Evolutionary conservation across 805 yeast genomes (phyloP), one percentile per base, ranked within the genome.

Genomic region (Saturnispora mendoncae): DNA sequence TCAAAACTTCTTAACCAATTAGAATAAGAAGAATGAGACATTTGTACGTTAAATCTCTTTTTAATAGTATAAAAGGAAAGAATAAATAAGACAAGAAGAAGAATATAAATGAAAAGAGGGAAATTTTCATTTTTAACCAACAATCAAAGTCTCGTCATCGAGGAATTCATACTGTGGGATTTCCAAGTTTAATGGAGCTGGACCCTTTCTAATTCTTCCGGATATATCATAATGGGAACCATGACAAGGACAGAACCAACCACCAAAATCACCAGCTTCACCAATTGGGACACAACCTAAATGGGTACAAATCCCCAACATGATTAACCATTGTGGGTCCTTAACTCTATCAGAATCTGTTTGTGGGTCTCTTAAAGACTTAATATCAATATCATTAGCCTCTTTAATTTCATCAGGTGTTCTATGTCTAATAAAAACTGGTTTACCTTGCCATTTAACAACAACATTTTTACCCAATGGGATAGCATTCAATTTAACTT

Each of bases 171-270:
- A 92, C 56, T 76, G 72, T 57, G 99, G 99, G 58, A 92, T 75
- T 74, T 92, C 98, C 73, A 92, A 78, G 76, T 92, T 92, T 68
- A 86, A 78, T 62, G 99, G 99, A 64, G 99, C 99, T 57, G 99
- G 99, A 57, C 99, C 99, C 74, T 79, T 90, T 80, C 99, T 86
- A 65, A 92, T 90, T 81, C 99, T 90, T 68, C 99, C 99, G 51
- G 97, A 88, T 71, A 94, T 94, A 72, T 92, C 98, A 71, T 92
- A 92, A 69, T 94, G 98, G 63, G 97, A 90, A 78, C 98, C 99
- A 76, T 94, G 99, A 75, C 98, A 92, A 53, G 99, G 98, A 71
- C 98, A 92, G 90, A 92, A 92, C 99, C 99, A 92, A 66, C 99
- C 99, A 66, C 97, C 97, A 58, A 77, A 92, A 69, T 92, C 99